These are phyloP conservation scores for Sphagnum magellanicum DNA, from an alignment of 228 moss, liverwort and hornwort genomes.

Conservation along the genomic window DNA sequence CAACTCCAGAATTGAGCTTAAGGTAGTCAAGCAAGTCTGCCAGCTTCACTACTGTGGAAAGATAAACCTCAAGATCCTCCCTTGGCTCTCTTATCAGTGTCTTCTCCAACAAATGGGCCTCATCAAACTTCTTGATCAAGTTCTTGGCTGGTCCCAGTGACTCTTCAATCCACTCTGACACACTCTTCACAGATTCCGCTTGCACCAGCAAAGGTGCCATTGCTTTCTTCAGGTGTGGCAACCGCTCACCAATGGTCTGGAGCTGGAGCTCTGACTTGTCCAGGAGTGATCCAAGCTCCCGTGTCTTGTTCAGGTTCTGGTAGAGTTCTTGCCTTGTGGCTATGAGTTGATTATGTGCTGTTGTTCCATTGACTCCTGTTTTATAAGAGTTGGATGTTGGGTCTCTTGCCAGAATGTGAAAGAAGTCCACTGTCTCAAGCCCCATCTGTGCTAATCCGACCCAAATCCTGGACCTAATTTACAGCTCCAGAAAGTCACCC, in stretches of 20 bases:
- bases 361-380: too few relatives aligned
- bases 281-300: conserved; percentile 15
- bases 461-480: too few relatives aligned
- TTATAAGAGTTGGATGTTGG: too few relatives aligned
- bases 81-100: conserved; percentile 60
- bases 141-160: conserved; percentile 56
- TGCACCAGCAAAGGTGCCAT: conserved; percentile 64
- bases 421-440: too few relatives aligned
- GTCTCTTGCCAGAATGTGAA: too few relatives aligned
- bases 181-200: conserved; percentile 31
- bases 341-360: not conserved
- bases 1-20: conserved; percentile 37
- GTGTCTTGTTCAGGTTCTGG: conserved; percentile 23
- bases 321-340: conserved; percentile 17
- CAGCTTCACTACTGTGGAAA: conserved; percentile 53
- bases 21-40: conserved; percentile 50
- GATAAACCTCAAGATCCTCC: conserved; percentile 53
- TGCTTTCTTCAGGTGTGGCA: conserved; percentile 64
- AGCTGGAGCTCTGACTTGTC: conserved; percentile 21
- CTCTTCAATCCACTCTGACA: conserved; percentile 54
- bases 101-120: conserved; percentile 48
- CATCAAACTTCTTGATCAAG: conserved; percentile 64
- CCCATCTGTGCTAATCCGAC: too few relatives aligned
- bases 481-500: too few relatives aligned
- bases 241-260: conserved; percentile 26